Conservation (phyloP, 202 grass and related monocot genomes). For the Digitaria exilis region DNA sequence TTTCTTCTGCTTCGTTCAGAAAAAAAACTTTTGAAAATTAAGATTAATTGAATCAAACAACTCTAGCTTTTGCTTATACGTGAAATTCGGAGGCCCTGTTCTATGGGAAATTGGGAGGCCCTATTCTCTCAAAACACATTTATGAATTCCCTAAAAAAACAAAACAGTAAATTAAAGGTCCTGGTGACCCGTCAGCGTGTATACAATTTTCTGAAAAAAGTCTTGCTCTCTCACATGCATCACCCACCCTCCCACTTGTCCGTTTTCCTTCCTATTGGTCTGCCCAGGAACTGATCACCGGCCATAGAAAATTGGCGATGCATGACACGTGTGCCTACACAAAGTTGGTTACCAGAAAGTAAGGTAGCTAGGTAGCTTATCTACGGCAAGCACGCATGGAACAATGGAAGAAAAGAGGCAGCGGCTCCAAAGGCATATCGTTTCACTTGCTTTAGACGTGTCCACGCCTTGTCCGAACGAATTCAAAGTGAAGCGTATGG, state of each 20-base stretch:
- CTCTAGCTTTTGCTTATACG: background rate
- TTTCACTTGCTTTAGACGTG: background rate
- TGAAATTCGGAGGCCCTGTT: too few relatives aligned
- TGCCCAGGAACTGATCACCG: background rate
- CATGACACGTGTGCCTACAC: background rate
- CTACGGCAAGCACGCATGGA: background rate
- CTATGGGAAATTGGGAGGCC: too few relatives aligned
- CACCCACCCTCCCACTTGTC: background rate
- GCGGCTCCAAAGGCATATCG: background rate
- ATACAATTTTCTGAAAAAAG: background rate
- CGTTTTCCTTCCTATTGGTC: background rate
- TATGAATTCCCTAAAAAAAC: background rate
- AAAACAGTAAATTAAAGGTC: background rate
- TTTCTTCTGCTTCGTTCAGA: too few relatives aligned
- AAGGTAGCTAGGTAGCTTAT: background rate
- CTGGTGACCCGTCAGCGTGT: background rate
- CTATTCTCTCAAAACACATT: background rate
- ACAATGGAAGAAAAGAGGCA: background rate
- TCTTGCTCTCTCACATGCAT: background rate
- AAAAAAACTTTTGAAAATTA: too few relatives aligned
- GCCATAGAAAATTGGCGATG: background rate
- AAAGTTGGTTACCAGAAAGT: conserved; percentile 28
- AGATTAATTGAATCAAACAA: background rate
- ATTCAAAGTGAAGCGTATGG: background rate
- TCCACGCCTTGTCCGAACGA: background rate